Base-by-base conservation (phyloP, 305 asterid genomes). In the Rubia occidens region DNA sequence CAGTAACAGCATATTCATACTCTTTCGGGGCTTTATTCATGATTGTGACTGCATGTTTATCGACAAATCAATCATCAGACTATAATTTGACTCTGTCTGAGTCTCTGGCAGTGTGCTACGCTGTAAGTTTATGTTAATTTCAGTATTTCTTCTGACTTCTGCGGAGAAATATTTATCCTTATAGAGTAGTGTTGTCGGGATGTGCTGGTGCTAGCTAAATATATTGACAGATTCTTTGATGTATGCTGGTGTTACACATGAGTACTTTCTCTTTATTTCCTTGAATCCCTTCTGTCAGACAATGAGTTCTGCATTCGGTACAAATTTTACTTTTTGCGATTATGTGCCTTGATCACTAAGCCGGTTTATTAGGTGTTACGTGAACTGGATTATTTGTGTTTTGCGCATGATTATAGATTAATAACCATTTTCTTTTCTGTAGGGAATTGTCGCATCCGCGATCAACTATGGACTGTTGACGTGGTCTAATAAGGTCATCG, bases 401-500 rank as follows among this genome's bases (percentile, higher is more conserved):
- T 44, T 0, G 51, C 51, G 13, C 51, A 45, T 9, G 3, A n/a
- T n/a, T n/a, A n/a, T n/a, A 11, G 53, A 4, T 11, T 49, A 49
- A 14, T 14, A 49, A 3, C 2, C 13, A 11, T 3, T 59, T 67
- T 76, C 17, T 59, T 17, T 61, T 64, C 71, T 76, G 20, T 79
- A 94, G 99, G 99, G 97, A 74, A 75, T 89, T 72, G 76, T 91
- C 70, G 91, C 99, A 67, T 94, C 99, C 45, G 99, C 97, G 0
- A 69, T 94, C 74, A 91, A 91, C 82, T 91, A 89, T 54, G 99
- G 97, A 60, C 83, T 94, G 55, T 66, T 88, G 76, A 85, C 99
- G 47, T 94, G 99, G 97, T 89, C 87, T 54, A 94, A 91, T 79
- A 94, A 91, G 82, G 76, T 82, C 56, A 82, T 94, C 11, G 97